These are phyloP conservation scores for Eremomyces bilateralis DNA, from an alignment of 495 filamentous ascomycete species.

Conservation along the genomic window DNA sequence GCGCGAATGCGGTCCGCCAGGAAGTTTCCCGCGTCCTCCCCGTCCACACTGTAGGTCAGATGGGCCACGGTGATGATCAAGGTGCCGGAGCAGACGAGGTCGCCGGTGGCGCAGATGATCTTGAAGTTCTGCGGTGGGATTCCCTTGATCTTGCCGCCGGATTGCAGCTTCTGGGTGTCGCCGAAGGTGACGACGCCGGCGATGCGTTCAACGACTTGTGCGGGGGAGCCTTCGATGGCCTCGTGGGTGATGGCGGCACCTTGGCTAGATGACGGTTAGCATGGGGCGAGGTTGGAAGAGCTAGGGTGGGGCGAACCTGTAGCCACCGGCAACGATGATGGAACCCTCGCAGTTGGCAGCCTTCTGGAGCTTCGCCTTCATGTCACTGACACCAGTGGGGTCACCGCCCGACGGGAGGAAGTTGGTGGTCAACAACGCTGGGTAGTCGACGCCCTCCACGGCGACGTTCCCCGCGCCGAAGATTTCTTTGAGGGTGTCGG, in stretches of 20 bases:
- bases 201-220: slow-evolving; percentile 24
- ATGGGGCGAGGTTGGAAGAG: too few relatives aligned
- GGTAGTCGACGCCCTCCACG: slow-evolving; percentile 1
- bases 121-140: slow-evolving; percentile 23
- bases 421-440: background rate
- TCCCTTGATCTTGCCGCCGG: slow-evolving; percentile 24
- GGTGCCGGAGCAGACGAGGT: slow-evolving; percentile 30
- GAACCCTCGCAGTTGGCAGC: slow-evolving; percentile 5
- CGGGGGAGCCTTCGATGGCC: slow-evolving; percentile 22
- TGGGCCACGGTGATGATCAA: slow-evolving; percentile 27
- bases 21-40: slow-evolving; percentile 6
- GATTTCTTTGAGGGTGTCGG: too few relatives aligned
- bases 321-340: slow-evolving; percentile 8
- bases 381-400: background rate
- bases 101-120: slow-evolving; percentile 30
- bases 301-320: slow-evolving; percentile 2
- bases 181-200: slow-evolving; percentile 34
- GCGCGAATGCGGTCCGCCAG: slow-evolving; percentile 6
- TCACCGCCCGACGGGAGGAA: background rate
- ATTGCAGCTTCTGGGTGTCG: slow-evolving; percentile 33
- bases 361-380: background rate
- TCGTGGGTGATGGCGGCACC: slow-evolving; percentile 32
- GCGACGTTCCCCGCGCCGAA: too few relatives aligned
- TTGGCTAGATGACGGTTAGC: too few relatives aligned
- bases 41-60: slow-evolving; percentile 20